Conservation (phyloP, 2,329 filamentous ascomycete genomes). For the Colletotrichum trifolii region DNA sequence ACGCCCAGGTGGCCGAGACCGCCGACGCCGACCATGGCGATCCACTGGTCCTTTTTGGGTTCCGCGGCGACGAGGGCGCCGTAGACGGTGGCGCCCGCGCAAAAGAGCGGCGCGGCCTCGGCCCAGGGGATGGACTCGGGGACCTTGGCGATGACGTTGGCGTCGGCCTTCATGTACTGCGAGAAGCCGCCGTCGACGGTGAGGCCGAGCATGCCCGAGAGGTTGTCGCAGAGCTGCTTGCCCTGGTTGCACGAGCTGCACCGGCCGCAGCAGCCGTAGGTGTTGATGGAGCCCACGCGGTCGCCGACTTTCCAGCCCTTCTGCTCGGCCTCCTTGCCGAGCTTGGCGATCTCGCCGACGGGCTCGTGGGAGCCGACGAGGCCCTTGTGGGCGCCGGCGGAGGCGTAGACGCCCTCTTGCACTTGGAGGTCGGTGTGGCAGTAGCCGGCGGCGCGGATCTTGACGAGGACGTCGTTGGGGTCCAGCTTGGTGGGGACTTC, state of each 20-base stretch:
- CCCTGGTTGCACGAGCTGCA: slow-evolving; percentile 39
- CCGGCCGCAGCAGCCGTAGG: slow-evolving; percentile 39
- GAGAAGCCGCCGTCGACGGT: slow-evolving; percentile 42
- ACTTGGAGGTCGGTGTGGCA: slow-evolving; percentile 39
- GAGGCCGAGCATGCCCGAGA: slow-evolving; percentile 41
- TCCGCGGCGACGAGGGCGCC: slow-evolving; percentile 36
- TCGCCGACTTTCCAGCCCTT: slow-evolving; percentile 61
- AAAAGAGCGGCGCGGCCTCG: slow-evolving; percentile 43
- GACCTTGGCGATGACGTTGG: slow-evolving; percentile 41
- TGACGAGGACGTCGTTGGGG: slow-evolving; percentile 38
- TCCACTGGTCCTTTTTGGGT: slow-evolving; percentile 38
- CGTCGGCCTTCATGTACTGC: slow-evolving; percentile 42
- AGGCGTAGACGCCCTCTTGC: slow-evolving; percentile 34
- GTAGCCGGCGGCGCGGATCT: slow-evolving; percentile 37
- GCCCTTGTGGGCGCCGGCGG: slow-evolving; percentile 39
- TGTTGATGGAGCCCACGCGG: slow-evolving; percentile 54
- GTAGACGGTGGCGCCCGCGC: slow-evolving; percentile 43
- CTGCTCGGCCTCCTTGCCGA: slow-evolving; percentile 54
- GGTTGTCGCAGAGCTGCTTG: slow-evolving; percentile 40
- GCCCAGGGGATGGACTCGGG: slow-evolving; percentile 39
- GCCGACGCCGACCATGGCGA: slow-evolving; percentile 42
- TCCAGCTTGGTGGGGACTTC: slow-evolving; percentile 33
- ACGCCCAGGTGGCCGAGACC: slow-evolving; percentile 42
- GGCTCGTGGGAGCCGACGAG: slow-evolving; percentile 69
- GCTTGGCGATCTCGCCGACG: slow-evolving; percentile 68